These are phyloP conservation scores for Mesembryanthemum crystallinum DNA, from an alignment of 148 eudicot species.

Conservation along the genomic window DNA sequence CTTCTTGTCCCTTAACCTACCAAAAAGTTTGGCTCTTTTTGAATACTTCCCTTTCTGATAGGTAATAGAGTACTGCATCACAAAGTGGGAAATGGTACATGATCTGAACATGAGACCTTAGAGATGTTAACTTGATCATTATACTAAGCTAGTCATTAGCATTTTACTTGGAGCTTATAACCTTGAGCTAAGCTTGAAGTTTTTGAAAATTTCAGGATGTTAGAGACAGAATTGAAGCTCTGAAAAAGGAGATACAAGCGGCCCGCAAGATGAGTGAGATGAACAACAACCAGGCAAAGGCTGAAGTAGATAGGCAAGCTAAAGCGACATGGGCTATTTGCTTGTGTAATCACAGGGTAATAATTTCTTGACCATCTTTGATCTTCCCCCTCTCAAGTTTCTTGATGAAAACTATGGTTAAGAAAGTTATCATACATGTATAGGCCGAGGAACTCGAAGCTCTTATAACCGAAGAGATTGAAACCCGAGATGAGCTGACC, in stretches of 20 bases:
- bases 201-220: slow-evolving; percentile 30
- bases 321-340: slow-evolving; percentile 70
- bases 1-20: too few species aligned
- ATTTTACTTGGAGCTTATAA: neutral
- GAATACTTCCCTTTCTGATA: too few species aligned
- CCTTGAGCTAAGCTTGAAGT: too few species aligned
- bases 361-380: neutral
- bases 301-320: slow-evolving; percentile 47
- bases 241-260: slow-evolving; percentile 39
- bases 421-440: neutral
- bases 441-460: slow-evolving; percentile 61
- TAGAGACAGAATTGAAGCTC: slow-evolving; percentile 37
- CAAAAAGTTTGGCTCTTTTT: too few species aligned
- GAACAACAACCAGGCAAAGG: slow-evolving; percentile 40
- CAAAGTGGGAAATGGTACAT: too few species aligned
- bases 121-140: too few species aligned
- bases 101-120: neutral
- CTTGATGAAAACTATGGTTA: neutral
- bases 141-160: neutral
- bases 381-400: neutral
- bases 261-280: slow-evolving; percentile 29
- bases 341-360: slow-evolving; percentile 60
- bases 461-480: slow-evolving; percentile 36
- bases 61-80: too few species aligned
- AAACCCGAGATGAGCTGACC: slow-evolving; percentile 36